phyloP scores from a whole-genome alignment of 169 alveolate species.

The Eimeria necatrix region DNA sequence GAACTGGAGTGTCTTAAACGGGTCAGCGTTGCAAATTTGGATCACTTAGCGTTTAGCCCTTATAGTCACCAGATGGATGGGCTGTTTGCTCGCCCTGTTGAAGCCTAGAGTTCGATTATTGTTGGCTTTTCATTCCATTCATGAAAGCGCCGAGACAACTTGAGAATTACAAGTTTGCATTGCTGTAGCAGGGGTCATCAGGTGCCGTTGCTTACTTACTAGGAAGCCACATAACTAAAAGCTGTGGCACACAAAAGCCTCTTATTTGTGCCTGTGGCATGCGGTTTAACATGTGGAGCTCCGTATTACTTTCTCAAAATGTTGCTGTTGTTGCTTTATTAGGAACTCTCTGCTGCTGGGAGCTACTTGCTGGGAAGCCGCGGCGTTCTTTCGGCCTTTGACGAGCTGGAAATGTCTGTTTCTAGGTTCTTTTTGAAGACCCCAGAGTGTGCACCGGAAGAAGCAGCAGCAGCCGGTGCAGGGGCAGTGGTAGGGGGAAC shows the following conservation, averaged over 20 bases:
- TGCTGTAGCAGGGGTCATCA: too few species aligned
- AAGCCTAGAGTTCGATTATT: too few species aligned
- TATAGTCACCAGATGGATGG: not conserved
- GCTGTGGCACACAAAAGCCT: too few species aligned
- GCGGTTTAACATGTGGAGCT: not conserved
- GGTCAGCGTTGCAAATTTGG: not conserved
- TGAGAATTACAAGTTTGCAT: too few species aligned
- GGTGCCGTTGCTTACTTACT: too few species aligned
- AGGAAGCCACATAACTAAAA: too few species aligned
- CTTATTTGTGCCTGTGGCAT: too few species aligned
- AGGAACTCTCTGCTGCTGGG: constrained; percentile 77
- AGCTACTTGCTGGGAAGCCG: constrained; percentile 68
- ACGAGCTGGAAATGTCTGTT: constrained; percentile 71
- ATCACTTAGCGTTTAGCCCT: not conserved
- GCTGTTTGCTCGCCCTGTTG: not conserved
- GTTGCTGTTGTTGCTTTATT: not conserved
- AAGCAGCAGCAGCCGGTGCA: constrained; percentile 23
- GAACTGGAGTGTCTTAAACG: constrained; percentile 70
- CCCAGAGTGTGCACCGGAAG: not conserved
- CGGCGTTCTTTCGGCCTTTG: constrained; percentile 70
- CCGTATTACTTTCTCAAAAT: not conserved
- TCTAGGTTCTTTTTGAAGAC: constrained; percentile 75
- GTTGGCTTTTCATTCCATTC: too few species aligned
- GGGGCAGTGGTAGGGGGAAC: not conserved
- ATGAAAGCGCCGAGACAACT: too few species aligned